phyloP scores from a whole-genome alignment of 139 green algal species.

The Chlamydomonas sp. region DNA sequence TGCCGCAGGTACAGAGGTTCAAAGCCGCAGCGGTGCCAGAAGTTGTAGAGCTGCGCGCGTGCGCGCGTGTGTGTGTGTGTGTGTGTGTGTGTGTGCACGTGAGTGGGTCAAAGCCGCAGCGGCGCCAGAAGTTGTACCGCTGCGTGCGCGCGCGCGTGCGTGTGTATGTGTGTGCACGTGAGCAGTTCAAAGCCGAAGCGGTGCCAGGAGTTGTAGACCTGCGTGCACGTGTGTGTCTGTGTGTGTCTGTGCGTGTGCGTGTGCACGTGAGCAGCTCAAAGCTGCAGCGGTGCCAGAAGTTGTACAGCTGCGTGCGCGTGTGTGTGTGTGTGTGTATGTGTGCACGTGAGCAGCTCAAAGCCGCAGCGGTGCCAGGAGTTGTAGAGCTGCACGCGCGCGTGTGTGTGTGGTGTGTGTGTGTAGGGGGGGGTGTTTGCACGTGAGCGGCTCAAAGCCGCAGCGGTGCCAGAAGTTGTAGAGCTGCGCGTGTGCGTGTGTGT shows the following conservation, averaged over 20 bases:
- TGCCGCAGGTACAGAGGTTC: slow-evolving; percentile 87
- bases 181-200: no score
- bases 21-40: slow-evolving; percentile 77
- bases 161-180: not conserved
- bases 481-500: not conserved
- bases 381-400: slow-evolving; percentile 48
- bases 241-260: no score
- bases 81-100: not conserved
- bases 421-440: not conserved
- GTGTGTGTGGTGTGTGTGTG: not conserved
- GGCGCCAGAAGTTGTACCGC: slow-evolving; percentile 71
- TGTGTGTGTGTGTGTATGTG: not conserved
- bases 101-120: no score
- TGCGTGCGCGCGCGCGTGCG: slow-evolving; percentile 7
- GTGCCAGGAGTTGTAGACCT: no score
- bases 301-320: slow-evolving; percentile 62
- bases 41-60: slow-evolving; percentile 76
- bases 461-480: no score
- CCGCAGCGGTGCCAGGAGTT: slow-evolving; percentile 60
- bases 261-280: slow-evolving; percentile 60
- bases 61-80: not conserved
- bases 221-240: not conserved
- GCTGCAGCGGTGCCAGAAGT: slow-evolving; percentile 78
- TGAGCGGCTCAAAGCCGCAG: no score
- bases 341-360: not conserved